Percentiles rank a stretch among this genome's conserved stretches.
These are phyloP conservation scores for Microbotryum violaceum DNA, from an alignment of 1,284 basidiomycete genomes.

Conservation along the genomic window DNA sequence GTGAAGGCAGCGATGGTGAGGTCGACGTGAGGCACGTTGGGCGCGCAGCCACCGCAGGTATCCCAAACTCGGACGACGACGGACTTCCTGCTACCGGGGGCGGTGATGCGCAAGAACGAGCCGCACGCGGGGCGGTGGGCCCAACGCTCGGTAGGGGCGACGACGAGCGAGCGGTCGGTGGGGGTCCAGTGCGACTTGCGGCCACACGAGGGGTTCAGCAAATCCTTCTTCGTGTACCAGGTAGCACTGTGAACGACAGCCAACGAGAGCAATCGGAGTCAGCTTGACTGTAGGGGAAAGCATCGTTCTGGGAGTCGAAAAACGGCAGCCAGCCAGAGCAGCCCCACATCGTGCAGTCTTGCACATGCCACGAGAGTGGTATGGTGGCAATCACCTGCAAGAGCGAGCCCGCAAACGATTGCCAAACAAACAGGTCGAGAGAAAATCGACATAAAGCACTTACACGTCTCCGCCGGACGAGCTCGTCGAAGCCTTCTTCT, in stretches of 20 bases:
- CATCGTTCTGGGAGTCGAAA: too few relatives aligned
- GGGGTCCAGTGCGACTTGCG: constrained; percentile 33
- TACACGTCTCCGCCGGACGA: not conserved
- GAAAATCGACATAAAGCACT: too few relatives aligned
- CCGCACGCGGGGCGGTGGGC: constrained; percentile 23
- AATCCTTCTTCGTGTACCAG: constrained; percentile 19
- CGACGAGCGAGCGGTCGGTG: constrained; percentile 32
- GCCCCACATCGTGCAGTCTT: too few relatives aligned
- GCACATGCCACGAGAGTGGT: too few relatives aligned
- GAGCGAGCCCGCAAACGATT: too few relatives aligned
- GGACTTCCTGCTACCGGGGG: constrained; percentile 13
- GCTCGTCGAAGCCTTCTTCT: constrained; percentile 9
- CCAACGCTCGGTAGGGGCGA: constrained; percentile 35
- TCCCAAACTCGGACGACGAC: constrained; percentile 31
- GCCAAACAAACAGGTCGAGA: too few relatives aligned
- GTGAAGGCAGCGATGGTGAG: constrained; percentile 32
- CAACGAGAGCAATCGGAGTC: too few relatives aligned
- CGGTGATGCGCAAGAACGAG: constrained; percentile 18
- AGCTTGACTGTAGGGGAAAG: too few relatives aligned
- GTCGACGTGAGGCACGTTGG: constrained; percentile 32
- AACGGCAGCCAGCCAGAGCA: too few relatives aligned
- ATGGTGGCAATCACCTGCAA: too few relatives aligned
- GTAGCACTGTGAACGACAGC: not conserved
- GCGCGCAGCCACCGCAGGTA: constrained; percentile 33
- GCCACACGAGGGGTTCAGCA: constrained; percentile 34